A percentile compares a stretch with the other conserved stretches of the same genome.
Conservation (phyloP, 805 yeast genomes). For the Jamesozyma rosinii region DNA sequence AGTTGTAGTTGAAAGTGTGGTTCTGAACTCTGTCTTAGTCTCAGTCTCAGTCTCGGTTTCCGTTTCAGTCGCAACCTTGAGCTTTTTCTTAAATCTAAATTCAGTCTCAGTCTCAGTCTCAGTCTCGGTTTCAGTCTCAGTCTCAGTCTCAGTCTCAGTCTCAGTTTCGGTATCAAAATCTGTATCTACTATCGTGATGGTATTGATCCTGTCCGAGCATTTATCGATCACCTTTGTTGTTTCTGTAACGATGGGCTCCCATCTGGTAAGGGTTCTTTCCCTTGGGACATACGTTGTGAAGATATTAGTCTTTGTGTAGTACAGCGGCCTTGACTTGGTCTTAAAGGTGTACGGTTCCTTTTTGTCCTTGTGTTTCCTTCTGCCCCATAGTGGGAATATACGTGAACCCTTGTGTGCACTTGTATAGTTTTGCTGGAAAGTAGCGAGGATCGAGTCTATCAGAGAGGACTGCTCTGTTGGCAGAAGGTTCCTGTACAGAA, state of each 20-base stretch:
- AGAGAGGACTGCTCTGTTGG: neutral
- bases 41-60: slow-evolving; percentile 6
- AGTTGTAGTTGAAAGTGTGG: slow-evolving; percentile 9
- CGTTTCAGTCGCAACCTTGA: slow-evolving; percentile 4
- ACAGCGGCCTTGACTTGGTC: neutral
- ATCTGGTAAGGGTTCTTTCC: slow-evolving; percentile 7
- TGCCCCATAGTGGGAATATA: slow-evolving; percentile 1
- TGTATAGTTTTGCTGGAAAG: neutral
- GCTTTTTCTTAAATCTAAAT: slow-evolving; percentile 6
- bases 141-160: slow-evolving; percentile 9
- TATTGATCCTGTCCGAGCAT: slow-evolving; percentile 5
- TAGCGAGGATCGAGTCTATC: neutral
- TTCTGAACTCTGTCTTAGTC: slow-evolving; percentile 8
- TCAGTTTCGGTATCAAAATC: slow-evolving; percentile 6
- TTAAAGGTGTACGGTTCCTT: neutral
- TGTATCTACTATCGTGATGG: slow-evolving; percentile 5
- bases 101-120: slow-evolving; percentile 10
- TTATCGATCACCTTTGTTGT: slow-evolving; percentile 6
- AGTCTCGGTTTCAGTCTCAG: slow-evolving; percentile 9
- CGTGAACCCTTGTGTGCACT: neutral
- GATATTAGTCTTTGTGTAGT: slow-evolving; percentile 9
- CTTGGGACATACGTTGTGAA: slow-evolving; percentile 11
- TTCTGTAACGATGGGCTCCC: slow-evolving; percentile 9
- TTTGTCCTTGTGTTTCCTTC: neutral
- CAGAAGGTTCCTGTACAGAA: neutral